These are phyloP conservation scores for Kluyveromyces marxianus DNA, from an alignment of 1,139 yeast species.

Conservation along the genomic window DNA sequence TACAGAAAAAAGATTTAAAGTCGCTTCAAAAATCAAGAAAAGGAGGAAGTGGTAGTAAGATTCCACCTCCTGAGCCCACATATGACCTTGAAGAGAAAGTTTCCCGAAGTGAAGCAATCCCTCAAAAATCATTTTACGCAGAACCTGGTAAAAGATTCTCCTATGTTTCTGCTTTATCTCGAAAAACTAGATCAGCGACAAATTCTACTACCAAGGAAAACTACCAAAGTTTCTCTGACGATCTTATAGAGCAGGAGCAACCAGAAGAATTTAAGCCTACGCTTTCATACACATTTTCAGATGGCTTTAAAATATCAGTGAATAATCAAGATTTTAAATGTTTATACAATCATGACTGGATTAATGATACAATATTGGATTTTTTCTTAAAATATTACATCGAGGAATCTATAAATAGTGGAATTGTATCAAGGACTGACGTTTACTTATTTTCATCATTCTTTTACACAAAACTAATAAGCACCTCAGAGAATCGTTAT, in stretches of 20 bases:
- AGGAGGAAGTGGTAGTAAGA: neutral
- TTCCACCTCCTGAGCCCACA: neutral
- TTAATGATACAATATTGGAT: slow-evolving; percentile 66
- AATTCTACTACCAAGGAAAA: neutral
- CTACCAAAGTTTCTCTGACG: slow-evolving; percentile 32
- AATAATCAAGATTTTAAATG: slow-evolving; percentile 59
- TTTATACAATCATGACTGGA: slow-evolving; percentile 64
- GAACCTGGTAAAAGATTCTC: neutral
- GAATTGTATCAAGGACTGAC: slow-evolving; percentile 21
- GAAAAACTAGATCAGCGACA: slow-evolving; percentile 2
- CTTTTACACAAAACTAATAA: slow-evolving; percentile 62
- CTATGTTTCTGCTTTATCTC: slow-evolving; percentile 2
- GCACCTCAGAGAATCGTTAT: slow-evolving; percentile 40
- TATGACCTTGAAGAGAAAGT: neutral
- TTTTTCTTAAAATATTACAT: slow-evolving; percentile 56
- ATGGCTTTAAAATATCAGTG: slow-evolving; percentile 43
- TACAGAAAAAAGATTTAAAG: neutral
- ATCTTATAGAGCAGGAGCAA: slow-evolving; percentile 43
- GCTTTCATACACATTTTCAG: slow-evolving; percentile 42
- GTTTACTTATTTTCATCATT: slow-evolving; percentile 75
- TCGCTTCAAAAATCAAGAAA: neutral
- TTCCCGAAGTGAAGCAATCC: neutral
- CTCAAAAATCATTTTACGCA: slow-evolving; percentile 1
- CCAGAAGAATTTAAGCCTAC: slow-evolving; percentile 52
- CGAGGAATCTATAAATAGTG: slow-evolving; percentile 33